Conservation (phyloP, 2,329 filamentous ascomycete species). For the Pseudogymnoascus sp. region DNA sequence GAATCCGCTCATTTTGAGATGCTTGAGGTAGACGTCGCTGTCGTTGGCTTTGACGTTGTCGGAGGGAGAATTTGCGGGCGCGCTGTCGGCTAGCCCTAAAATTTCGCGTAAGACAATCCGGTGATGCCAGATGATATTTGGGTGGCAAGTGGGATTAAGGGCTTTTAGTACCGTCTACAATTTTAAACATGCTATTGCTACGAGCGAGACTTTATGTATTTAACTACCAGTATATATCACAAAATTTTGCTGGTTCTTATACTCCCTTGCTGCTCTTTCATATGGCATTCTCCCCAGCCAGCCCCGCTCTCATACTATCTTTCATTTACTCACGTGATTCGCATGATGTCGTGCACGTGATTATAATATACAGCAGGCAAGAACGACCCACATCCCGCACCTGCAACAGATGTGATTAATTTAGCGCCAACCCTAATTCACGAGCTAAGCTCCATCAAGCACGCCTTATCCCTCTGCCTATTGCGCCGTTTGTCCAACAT, state of each 20-base stretch:
- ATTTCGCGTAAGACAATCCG: constrained; percentile 7
- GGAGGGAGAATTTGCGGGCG: constrained; percentile 6
- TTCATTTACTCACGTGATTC: not conserved
- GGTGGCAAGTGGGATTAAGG: not conserved
- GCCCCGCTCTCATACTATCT: not conserved
- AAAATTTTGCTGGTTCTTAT: not conserved
- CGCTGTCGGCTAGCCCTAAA: constrained; percentile 7
- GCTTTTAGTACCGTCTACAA: not conserved
- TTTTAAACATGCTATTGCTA: not conserved
- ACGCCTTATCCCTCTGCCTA: not conserved
- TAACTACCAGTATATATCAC: not conserved
- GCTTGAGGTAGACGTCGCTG: constrained; percentile 8
- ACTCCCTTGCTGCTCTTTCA: not conserved
- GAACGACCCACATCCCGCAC: constrained; percentile 4
- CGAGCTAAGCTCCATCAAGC: constrained; percentile 1
- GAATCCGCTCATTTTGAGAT: constrained; percentile 47
- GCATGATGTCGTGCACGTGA: not conserved
- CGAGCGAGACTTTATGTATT: not conserved
- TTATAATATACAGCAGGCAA: not conserved
- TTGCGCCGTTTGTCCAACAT: constrained; percentile 4
- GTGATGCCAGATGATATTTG: constrained; percentile 3
- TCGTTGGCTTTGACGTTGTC: constrained; percentile 8
- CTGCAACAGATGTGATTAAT: constrained; percentile 1
- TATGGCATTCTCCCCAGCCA: not conserved
- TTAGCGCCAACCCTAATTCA: constrained; percentile 4